Percentiles rank a stretch among this genome's conserved stretches.
Conservation (phyloP, 306 rosid species). For the Cicer judaicum region DNA sequence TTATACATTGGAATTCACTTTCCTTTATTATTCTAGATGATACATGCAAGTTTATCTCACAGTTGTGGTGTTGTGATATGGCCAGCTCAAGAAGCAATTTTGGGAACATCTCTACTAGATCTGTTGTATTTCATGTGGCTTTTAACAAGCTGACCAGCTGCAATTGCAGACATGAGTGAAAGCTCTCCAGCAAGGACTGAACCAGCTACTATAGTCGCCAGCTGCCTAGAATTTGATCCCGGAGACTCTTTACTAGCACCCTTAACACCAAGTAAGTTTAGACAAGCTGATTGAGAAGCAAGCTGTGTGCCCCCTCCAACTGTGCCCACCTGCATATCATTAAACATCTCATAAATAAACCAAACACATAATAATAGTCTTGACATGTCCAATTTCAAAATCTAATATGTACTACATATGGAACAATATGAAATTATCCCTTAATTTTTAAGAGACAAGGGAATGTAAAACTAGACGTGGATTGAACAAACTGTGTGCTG, state of each 20-base stretch:
- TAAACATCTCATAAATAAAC: background rate
- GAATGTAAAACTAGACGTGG: background rate
- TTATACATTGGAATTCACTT: background rate
- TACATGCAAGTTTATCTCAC: constrained; percentile 14
- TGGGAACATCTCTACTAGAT: constrained; percentile 66
- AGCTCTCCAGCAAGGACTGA: constrained; percentile 94
- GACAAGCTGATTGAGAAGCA: constrained; percentile 91
- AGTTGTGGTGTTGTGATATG: background rate
- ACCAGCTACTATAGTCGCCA: constrained; percentile 83
- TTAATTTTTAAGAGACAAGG: background rate
- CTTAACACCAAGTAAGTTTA: constrained; percentile 85
- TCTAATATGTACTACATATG: no score
- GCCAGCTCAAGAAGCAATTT: constrained; percentile 48
- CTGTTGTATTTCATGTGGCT: constrained; percentile 98
- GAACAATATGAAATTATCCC: background rate
- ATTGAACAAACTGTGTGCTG: constrained; percentile 1
- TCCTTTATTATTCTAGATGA: background rate
- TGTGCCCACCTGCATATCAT: constrained; percentile 73
- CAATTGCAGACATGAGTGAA: constrained; percentile 89
- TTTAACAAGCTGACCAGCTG: constrained; percentile 88
- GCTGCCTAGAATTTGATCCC: constrained; percentile 72
- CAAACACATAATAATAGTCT: constrained; percentile 3
- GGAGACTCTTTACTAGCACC: constrained; percentile 83
- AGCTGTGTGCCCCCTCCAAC: constrained; percentile 99
- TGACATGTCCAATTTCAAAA: background rate